phyloP scores from a whole-genome alignment of 148 eudicot genomes.

The Cornus florida region DNA sequence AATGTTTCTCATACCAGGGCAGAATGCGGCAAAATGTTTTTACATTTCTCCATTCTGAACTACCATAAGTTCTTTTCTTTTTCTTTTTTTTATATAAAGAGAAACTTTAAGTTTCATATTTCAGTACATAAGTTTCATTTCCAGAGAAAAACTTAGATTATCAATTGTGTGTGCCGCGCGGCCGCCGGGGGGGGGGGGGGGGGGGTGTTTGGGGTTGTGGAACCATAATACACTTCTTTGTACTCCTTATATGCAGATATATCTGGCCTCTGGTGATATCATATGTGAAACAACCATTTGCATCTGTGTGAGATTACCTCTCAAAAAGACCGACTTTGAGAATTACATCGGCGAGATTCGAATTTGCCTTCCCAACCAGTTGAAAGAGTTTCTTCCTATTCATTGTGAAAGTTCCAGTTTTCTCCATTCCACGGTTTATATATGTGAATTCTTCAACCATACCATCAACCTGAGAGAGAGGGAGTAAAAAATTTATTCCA shows the following conservation, averaged over 20 bases:
- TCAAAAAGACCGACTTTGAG: slow-evolving; percentile 94
- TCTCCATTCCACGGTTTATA: slow-evolving; percentile 93
- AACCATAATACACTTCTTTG: not conserved
- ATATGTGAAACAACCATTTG: not conserved
- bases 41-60: not conserved
- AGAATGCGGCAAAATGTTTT: not conserved
- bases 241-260: not conserved
- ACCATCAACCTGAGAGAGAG: slow-evolving; percentile 69
- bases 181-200: too few species aligned
- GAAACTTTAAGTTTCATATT: not conserved
- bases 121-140: not conserved
- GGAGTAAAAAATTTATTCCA: not conserved
- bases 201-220: too few species aligned
- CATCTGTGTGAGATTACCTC: slow-evolving; percentile 45
- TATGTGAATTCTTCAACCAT: slow-evolving; percentile 87
- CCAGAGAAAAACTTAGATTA: not conserved
- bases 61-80: too few species aligned
- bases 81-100: not conserved
- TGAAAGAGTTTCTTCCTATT: slow-evolving; percentile 83
- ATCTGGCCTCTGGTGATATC: not conserved
- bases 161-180: too few species aligned
- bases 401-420: slow-evolving; percentile 89
- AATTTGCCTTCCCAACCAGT: slow-evolving; percentile 96
- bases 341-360: slow-evolving; percentile 90
- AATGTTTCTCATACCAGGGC: too few species aligned